Conservation (phyloP, 2,329 filamentous ascomycete genomes). For the Verticillium tricorpus region DNA sequence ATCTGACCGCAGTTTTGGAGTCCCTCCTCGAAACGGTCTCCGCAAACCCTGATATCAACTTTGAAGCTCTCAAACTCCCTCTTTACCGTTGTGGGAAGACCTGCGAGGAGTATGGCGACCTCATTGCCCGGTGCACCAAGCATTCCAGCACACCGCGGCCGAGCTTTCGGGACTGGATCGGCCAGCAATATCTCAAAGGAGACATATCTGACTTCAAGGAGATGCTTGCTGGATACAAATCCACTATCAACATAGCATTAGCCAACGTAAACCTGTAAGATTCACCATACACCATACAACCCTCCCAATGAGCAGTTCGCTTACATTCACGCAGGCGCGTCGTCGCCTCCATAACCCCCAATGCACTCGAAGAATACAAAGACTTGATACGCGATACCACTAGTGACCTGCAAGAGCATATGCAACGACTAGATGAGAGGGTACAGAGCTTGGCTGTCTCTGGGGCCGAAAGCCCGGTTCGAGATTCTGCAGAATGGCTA, state of each 20-base stretch:
- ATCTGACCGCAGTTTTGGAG: background rate
- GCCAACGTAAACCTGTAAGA: slow-evolving; percentile 4
- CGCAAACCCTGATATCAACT: background rate
- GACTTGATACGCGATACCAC: slow-evolving; percentile 1
- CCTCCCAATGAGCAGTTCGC: background rate
- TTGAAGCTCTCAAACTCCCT: slow-evolving; percentile 2
- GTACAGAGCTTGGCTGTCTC: background rate
- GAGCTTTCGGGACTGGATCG: slow-evolving; percentile 7
- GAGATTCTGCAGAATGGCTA: background rate
- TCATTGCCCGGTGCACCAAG: slow-evolving; percentile 2
- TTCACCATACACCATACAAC: background rate
- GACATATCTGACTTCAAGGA: slow-evolving; percentile 3
- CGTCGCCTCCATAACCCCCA: background rate
- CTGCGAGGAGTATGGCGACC: background rate
- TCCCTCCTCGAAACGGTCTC: background rate
- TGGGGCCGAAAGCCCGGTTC: background rate
- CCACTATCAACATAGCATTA: slow-evolving; percentile 5
- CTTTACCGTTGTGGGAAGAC: slow-evolving; percentile 1
- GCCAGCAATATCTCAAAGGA: slow-evolving; percentile 4
- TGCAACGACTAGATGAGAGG: slow-evolving; percentile 1
- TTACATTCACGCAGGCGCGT: background rate
- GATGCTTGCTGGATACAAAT: slow-evolving; percentile 8
- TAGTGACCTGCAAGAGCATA: slow-evolving; percentile 1
- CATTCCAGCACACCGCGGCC: slow-evolving; percentile 1
- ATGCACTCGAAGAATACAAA: slow-evolving; percentile 3